Base-by-base conservation (phyloP, 495 filamentous ascomycete genomes). In the Daldinia vernicosa region DNA sequence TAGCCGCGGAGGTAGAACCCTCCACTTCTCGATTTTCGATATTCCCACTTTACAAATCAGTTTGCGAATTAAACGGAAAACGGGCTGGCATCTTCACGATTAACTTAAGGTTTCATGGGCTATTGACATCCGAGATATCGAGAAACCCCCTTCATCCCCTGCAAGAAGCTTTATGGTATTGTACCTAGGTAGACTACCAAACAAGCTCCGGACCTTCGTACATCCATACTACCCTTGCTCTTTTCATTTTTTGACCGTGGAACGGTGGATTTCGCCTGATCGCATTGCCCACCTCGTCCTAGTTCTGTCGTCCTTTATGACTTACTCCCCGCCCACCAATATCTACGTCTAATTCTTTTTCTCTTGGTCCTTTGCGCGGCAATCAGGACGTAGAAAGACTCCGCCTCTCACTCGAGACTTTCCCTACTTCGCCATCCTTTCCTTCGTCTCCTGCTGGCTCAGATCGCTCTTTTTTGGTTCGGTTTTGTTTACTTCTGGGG, bases 401-500 rank as follows among this genome's bases (percentile, higher is more conserved):
- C 69, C 66, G 65, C 70, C 57, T 69, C 70, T 57, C 68, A 67
- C 70, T 69, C 53, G 75, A 75, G 75, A 75, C 74, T 69, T 78
- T 78, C 74, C 39, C 74, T 82, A 80, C 79, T 74, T 76, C 78
- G 62, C 76, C 74, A 75, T 78, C 75, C 76, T 75, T 81, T 79
- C 70, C 57, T 77, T 84, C 75, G 79, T 79, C 74, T 80, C 77
- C 85, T 87, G 85, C 85, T 87, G 85, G 85, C 79, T 87, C 85
- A 87, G 85, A 85, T 80, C 82, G 74, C 80, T 85, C 80, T 80
- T 84, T 85, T 83, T 56, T 35, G 66, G 76, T 74, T 80, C 66
- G 70, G 72, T 77, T 72, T 74, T 75, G 55, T 78, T 69, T 70
- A 81, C 67, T 69, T 78, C 56, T 74, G 59, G 59, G 43, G 66